These are phyloP conservation scores for Eimeria maxima DNA, from an alignment of 169 alveolate species.

Conservation along the genomic window DNA sequence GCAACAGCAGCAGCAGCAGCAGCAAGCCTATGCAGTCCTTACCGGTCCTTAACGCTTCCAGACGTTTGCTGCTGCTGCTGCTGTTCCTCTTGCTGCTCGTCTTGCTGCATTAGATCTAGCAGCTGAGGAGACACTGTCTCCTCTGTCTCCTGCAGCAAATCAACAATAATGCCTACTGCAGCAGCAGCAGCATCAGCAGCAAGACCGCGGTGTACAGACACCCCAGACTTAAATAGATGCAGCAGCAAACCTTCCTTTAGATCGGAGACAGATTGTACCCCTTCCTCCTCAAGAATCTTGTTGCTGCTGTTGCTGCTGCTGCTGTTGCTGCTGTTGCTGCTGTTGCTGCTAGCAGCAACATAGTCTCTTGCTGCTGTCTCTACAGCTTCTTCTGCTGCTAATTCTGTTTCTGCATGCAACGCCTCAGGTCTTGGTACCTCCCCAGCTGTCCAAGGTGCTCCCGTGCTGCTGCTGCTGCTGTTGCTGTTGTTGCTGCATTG, in stretches of 20 bases:
- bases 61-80: conserved; percentile 46
- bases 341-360: conserved; percentile 23
- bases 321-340: conserved; percentile 31
- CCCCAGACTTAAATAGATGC: conserved; percentile 44
- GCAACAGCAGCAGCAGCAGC: conserved; percentile 46
- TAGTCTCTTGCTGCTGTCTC: conserved; percentile 47
- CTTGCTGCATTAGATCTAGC: neutral
- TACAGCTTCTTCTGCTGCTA: conserved; percentile 48
- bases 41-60: neutral
- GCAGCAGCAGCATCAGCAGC: conserved; percentile 23
- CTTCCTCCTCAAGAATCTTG: conserved; percentile 2
- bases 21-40: neutral
- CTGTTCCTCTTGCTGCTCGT: conserved; percentile 27
- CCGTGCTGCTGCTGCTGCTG: conserved; percentile 29
- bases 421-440: conserved; percentile 24
- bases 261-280: conserved; percentile 22
- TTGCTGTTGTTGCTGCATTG: neutral
- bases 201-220: conserved; percentile 49
- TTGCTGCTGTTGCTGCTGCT: neutral
- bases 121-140: neutral
- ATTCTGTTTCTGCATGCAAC: neutral
- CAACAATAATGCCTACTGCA: conserved; percentile 2
- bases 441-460: conserved; percentile 76
- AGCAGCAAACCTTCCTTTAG: neutral
- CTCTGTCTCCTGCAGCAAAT: conserved; percentile 12